A percentile compares a stretch with the other conserved stretches of the same genome.
phyloP scores from a whole-genome alignment of 2,329 filamentous ascomycete species.

The Penicillium sp. region DNA sequence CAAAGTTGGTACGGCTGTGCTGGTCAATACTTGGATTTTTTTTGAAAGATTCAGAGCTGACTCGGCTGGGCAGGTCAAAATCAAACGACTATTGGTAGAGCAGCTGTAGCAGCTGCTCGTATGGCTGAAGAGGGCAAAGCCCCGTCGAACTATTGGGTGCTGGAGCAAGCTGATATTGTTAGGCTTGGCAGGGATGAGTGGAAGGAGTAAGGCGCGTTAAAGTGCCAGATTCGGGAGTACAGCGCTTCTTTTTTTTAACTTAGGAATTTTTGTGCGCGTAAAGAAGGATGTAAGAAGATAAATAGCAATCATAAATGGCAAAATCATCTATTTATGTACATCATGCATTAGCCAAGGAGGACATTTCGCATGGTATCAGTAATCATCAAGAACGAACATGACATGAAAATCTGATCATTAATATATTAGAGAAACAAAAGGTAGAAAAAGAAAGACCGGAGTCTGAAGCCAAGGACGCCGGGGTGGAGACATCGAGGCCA shows the following conservation, averaged over 20 bases:
- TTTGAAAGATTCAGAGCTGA: constrained; percentile 1
- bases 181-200: constrained; percentile 30
- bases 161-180: constrained; percentile 31
- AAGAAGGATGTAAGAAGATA: neutral
- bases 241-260: neutral
- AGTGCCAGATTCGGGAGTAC: no score
- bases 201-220: constrained; percentile 15
- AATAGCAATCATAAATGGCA: neutral
- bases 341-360: neutral
- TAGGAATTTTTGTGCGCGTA: neutral
- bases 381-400: neutral
- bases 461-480: neutral
- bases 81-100: constrained; percentile 28
- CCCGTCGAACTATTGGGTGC: constrained; percentile 30
- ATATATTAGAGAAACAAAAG: neutral
- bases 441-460: neutral
- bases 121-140: constrained; percentile 27
- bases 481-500: neutral
- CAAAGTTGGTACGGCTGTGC: constrained; percentile 23
- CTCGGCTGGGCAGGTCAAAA: constrained; percentile 21
- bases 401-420: neutral
- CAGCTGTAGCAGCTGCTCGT: constrained; percentile 29
- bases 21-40: neutral
- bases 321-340: neutral
- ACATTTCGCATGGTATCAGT: neutral